Evolutionary conservation across 1,139 yeast genomes (phyloP).

Genomic region (Arxiozyma slooffiae): DNA sequence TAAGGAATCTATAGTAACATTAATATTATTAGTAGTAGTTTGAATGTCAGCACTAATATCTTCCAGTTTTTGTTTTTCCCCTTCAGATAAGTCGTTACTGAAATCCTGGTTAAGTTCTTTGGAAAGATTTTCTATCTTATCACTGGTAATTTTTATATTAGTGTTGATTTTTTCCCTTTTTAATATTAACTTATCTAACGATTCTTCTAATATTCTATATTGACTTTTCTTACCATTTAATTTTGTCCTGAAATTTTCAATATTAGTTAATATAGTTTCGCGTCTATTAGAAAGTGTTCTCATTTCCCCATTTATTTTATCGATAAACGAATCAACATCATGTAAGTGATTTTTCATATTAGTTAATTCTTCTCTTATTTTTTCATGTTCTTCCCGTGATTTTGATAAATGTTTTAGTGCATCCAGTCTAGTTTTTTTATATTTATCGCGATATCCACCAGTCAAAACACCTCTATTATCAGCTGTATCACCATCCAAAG

Average conservation of each 20-base stretch:
- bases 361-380: constrained; percentile 34
- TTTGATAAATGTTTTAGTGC: constrained; percentile 48
- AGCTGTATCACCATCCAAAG: constrained; percentile 85
- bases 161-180: constrained; percentile 25
- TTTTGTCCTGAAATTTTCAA: constrained; percentile 39
- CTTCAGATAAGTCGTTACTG: constrained; percentile 41
- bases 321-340: constrained; percentile 38
- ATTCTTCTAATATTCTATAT: constrained; percentile 38
- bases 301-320: constrained; percentile 39
- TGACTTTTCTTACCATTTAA: constrained; percentile 37
- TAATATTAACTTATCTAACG: constrained; percentile 29
- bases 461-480: constrained; percentile 75
- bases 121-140: constrained; percentile 35
- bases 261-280: constrained; percentile 35
- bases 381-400: constrained; percentile 41
- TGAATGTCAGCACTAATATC: constrained; percentile 36
- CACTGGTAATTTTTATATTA: constrained; percentile 22
- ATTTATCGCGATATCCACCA: constrained; percentile 77
- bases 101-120: constrained; percentile 50
- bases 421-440: constrained; percentile 54
- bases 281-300: constrained; percentile 37
- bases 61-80: constrained; percentile 38
- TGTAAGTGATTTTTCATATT: constrained; percentile 33
- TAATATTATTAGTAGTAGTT: constrained; percentile 36
- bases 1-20: constrained; percentile 37